phyloP scores from a whole-genome alignment of 306 rosid genomes.

The Rosa multiflora region DNA sequence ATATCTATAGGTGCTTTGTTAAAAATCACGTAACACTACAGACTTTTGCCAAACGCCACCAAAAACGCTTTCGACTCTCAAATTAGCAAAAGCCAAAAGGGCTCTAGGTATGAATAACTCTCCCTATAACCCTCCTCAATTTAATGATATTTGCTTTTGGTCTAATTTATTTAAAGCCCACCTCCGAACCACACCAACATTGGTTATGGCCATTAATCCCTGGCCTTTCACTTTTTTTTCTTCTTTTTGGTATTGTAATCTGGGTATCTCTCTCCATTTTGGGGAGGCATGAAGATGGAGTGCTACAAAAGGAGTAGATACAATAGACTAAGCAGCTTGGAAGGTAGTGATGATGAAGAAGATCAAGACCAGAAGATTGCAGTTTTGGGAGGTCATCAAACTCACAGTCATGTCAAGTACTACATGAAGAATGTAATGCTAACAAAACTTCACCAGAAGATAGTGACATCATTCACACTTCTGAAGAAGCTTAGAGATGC shows the following conservation, averaged over 20 bases:
- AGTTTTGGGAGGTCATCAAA: slow-evolving; percentile 1
- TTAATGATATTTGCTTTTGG: not conserved
- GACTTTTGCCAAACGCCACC: not conserved
- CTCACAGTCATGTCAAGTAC: not conserved
- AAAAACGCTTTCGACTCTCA: not conserved
- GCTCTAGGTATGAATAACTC: not conserved
- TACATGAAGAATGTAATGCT: not conserved
- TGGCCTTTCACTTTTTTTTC: not conserved
- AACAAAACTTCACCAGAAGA: slow-evolving; percentile 16
- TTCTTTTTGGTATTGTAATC: not conserved
- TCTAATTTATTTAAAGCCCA: not conserved
- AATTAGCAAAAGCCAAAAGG: not conserved
- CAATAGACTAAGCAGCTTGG: slow-evolving; percentile 3
- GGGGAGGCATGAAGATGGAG: slow-evolving; percentile 7
- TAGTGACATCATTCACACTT: slow-evolving; percentile 2
- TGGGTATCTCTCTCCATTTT: not conserved
- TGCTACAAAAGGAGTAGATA: slow-evolving; percentile 7
- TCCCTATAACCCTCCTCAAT: not conserved
- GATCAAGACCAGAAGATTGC: slow-evolving; percentile 8
- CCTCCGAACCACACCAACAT: not conserved
- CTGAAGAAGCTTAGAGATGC: slow-evolving; percentile 17
- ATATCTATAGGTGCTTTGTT: not conserved
- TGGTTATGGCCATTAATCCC: not conserved
- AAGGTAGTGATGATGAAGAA: not conserved
- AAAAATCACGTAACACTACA: not conserved